Base-by-base conservation (phyloP, 2,329 filamentous ascomycete species). In the Xylaria sp. region DNA sequence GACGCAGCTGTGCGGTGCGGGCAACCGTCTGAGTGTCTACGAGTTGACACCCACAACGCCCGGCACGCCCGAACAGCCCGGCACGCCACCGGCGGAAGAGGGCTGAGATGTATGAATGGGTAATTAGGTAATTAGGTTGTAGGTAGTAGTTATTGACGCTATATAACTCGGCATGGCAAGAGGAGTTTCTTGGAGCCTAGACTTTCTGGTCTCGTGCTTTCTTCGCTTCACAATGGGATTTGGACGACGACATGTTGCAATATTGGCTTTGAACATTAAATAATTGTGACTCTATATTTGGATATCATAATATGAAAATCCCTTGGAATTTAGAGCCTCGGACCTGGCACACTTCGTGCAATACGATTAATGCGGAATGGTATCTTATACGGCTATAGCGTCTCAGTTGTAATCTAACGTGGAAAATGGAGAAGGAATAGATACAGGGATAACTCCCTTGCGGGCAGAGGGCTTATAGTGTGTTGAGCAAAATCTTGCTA, bases 1-100 rank as follows among this genome's bases (percentile, higher is more conserved):
- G 3, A 59, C 23, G 11, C 62, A 75, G 64, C 57, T 71, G 4
- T 77, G 75, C 17, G 76, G 75, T 44, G 73, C 71, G 4, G 65
- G 70, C 2, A 66, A 72, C 29, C 60, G 71, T 46, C 48, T 77
- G 54, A 75, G 72, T 25, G 65, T 75, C 3, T 76, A 75, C 48
- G 49, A 61, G 57, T 44, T 64, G 35, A 58, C 55, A 21, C 23
- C 54, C 15, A 15, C 56, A 13, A 55, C 57, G 13, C 48, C 48
- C 5, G 46, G 23, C 9, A 51, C 27, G 5, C 52, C 53, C 17
- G 49, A 59, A n/a, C 33, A 48, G 13, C 40, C 41, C 4, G 55
- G 19, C 13, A 52, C 38, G 19, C 46, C 52, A 15, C 51, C 52
- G 3, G 53, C 40, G 17, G 31, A 47, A 13, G 44, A 54, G 27